These are phyloP conservation scores for Santalum album DNA, from an alignment of 164 flowering plant genomes.

Conservation along the genomic window DNA sequence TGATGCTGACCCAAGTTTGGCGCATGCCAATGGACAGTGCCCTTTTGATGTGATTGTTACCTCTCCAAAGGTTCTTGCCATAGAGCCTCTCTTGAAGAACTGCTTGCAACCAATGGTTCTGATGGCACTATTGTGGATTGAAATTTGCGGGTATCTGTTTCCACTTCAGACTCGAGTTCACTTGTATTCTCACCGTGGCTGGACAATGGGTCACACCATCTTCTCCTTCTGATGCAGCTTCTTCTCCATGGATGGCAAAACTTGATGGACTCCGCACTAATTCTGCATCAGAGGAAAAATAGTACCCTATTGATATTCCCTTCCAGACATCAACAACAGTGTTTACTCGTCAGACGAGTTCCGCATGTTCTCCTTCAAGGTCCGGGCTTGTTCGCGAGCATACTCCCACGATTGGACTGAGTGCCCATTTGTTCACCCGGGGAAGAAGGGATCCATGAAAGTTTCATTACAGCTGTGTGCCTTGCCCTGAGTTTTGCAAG, in stretches of 20 bases:
- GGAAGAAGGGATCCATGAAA: slow-evolving; percentile 64
- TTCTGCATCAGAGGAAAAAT: slow-evolving; percentile 32
- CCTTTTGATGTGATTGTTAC: too few relatives aligned
- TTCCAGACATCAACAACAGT: slow-evolving; percentile 58
- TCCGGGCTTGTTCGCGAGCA: slow-evolving; percentile 57
- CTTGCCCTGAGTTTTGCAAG: slow-evolving; percentile 59
- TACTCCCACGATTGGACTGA: slow-evolving; percentile 76
- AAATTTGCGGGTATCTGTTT: too few relatives aligned
- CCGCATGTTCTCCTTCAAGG: slow-evolving; percentile 57
- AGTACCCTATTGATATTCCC: slow-evolving; percentile 49
- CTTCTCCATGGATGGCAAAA: too few relatives aligned
- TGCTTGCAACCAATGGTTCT: too few relatives aligned
- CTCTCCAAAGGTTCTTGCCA: too few relatives aligned
- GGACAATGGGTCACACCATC: background rate
- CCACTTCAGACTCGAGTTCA: too few relatives aligned
- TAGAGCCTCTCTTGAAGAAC: too few relatives aligned
- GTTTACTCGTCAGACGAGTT: slow-evolving; percentile 58
- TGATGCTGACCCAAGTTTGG: slow-evolving; percentile 27
- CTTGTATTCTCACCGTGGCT: too few relatives aligned
- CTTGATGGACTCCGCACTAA: too few relatives aligned
- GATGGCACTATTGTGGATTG: too few relatives aligned
- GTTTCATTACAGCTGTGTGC: slow-evolving; percentile 61
- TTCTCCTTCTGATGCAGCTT: too few relatives aligned
- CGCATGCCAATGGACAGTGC: slow-evolving; percentile 14
- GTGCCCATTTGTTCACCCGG: slow-evolving; percentile 69